Evolutionary conservation across 257 asterid species (phyloP).

Genomic region (Solanum okadae): DNA sequence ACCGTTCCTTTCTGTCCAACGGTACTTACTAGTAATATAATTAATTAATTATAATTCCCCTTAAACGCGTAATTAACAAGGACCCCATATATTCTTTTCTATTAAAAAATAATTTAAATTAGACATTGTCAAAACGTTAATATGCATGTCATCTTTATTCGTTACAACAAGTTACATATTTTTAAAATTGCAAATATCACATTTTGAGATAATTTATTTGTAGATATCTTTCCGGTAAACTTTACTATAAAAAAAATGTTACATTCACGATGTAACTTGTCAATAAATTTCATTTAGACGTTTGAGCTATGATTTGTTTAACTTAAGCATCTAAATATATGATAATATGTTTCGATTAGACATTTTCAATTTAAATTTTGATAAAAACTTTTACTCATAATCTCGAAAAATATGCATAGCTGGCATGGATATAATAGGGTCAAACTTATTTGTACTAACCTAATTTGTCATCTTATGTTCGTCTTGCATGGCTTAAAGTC

Average conservation of each 20-base stretch:
- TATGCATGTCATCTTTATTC: neutral
- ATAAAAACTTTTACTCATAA: no score
- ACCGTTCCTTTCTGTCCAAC: slow-evolving; percentile 32
- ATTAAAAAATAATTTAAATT: neutral
- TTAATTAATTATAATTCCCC: neutral
- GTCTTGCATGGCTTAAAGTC: slow-evolving; percentile 17
- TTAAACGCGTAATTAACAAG: slow-evolving; percentile 8
- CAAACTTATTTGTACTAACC: slow-evolving; percentile 25
- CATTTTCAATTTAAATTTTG: neutral
- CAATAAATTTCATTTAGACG: neutral
- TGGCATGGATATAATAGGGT: neutral
- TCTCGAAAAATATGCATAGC: neutral
- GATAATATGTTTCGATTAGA: neutral
- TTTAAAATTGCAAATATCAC: neutral
- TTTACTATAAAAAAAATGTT: neutral
- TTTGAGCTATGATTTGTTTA: neutral
- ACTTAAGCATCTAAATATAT: neutral
- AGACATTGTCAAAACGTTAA: neutral
- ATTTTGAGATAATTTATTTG: neutral
- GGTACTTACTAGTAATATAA: slow-evolving; percentile 19
- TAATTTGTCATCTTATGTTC: slow-evolving; percentile 27
- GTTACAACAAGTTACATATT: neutral
- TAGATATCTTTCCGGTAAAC: neutral
- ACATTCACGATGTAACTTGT: neutral
- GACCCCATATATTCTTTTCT: neutral